phyloP scores from a whole-genome alignment of 148 eudicot genomes.

The Persicaria tinctoria region DNA sequence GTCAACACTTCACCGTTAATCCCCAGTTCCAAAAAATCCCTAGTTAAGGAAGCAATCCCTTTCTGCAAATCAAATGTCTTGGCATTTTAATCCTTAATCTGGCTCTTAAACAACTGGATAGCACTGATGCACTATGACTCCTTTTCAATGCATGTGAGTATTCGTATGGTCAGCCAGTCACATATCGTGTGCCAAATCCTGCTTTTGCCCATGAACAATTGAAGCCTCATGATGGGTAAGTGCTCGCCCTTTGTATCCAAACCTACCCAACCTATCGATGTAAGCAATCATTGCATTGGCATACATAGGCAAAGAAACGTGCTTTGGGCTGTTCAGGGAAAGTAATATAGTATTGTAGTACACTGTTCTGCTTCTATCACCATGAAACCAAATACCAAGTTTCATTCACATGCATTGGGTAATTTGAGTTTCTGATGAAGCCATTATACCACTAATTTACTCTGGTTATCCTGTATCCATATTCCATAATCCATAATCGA shows the following conservation, averaged over 20 bases:
- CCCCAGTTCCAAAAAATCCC: neutral
- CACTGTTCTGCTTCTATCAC: neutral
- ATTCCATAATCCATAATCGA: neutral
- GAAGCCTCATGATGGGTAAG: neutral
- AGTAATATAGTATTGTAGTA: neutral
- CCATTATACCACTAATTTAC: neutral
- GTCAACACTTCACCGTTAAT: neutral
- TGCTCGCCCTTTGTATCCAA: slow-evolving; percentile 1
- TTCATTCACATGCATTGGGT: neutral
- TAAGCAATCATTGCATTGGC: neutral
- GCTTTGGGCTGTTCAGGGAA: neutral
- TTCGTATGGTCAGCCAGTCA: neutral
- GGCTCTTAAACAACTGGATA: neutral
- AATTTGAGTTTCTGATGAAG: neutral
- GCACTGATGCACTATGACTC: neutral
- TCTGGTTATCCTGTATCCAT: neutral
- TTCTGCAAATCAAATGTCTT: neutral
- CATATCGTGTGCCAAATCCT: neutral
- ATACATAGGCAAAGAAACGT: neutral
- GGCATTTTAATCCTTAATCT: neutral
- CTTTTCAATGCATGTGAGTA: neutral
- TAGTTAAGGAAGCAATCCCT: neutral
- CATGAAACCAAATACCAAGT: neutral
- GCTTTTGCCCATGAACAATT: neutral
- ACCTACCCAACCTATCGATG: neutral